Percentiles rank a stretch among this genome's conserved stretches.
These are phyloP conservation scores for Pseudonitzschia pungens DNA, from an alignment of 108 stramenopile genomes.

Conservation along the genomic window DNA sequence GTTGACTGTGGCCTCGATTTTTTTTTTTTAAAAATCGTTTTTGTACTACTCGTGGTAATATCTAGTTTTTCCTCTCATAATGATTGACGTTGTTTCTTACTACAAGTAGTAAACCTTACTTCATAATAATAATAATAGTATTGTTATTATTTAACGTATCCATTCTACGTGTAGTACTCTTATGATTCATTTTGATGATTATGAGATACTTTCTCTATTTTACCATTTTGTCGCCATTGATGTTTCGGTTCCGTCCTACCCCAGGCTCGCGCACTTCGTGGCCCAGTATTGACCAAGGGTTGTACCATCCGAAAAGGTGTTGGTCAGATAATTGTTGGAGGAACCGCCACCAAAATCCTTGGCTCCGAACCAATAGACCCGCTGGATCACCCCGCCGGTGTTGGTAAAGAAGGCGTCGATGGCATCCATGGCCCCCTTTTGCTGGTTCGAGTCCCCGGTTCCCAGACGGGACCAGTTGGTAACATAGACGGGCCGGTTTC, in stretches of 20 bases:
- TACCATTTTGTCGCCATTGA: no score
- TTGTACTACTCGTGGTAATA: no score
- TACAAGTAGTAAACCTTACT: no score
- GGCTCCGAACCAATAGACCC: slow-evolving; percentile 30
- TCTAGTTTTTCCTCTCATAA: no score
- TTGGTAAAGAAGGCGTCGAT: slow-evolving; percentile 11
- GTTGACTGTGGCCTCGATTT: no score
- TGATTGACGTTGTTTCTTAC: no score
- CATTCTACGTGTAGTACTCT: no score
- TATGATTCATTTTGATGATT: no score
- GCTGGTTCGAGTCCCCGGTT: slow-evolving; percentile 7
- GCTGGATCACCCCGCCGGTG: not conserved
- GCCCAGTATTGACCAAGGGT: not conserved
- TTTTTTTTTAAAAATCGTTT: no score
- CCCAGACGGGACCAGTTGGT: slow-evolving; percentile 13
- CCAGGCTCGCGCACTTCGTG: not conserved
- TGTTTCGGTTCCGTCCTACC: not conserved
- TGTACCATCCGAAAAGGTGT: not conserved
- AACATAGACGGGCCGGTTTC: slow-evolving; percentile 14
- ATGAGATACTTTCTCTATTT: no score
- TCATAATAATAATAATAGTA: no score
- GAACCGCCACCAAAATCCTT: slow-evolving; percentile 2
- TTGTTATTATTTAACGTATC: no score
- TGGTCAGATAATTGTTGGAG: not conserved
- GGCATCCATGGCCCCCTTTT: slow-evolving; percentile 13